Evolutionary conservation across 1,139 yeast species (phyloP).

Genomic region (Kodamaea fungicola): DNA sequence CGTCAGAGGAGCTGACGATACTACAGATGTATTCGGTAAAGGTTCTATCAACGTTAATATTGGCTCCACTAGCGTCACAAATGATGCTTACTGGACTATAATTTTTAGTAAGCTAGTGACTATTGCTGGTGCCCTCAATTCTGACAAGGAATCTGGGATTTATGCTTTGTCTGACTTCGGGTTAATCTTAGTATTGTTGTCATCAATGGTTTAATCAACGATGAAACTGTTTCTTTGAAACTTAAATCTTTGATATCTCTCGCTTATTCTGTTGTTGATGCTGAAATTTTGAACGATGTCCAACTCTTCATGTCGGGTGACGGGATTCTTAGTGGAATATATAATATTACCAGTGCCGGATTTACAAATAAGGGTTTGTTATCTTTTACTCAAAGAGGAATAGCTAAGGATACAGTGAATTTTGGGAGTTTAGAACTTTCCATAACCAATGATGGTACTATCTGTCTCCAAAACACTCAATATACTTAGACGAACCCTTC

Average conservation of each 20-base stretch:
- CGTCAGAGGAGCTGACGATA: constrained; percentile 1
- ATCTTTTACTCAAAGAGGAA: constrained; percentile 19
- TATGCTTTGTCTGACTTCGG: constrained; percentile 14
- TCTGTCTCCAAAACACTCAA: constrained; percentile 12
- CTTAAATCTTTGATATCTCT: constrained; percentile 13
- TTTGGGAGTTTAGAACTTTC: constrained; percentile 18
- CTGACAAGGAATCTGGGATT: constrained; percentile 23
- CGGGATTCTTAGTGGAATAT: constrained; percentile 16
- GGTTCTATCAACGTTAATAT: constrained; percentile 8
- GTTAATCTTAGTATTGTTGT: constrained; percentile 8
- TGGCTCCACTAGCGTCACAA: constrained; percentile 24
- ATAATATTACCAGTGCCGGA: constrained; percentile 16
- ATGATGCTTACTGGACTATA: constrained; percentile 32
- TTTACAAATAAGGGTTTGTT: constrained; percentile 28
- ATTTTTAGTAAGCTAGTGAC: constrained; percentile 24
- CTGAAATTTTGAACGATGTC: constrained; percentile 26
- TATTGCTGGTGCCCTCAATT: constrained; percentile 21
- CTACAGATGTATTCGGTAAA: neutral
- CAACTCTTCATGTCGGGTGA: constrained; percentile 24
- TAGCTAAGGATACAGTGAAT: constrained; percentile 15
- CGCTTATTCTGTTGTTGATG: constrained; percentile 17
- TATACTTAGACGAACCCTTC: constrained; percentile 13
- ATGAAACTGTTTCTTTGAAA: constrained; percentile 14
- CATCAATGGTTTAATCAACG: constrained; percentile 10
- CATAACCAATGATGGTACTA: constrained; percentile 16